A percentile compares a stretch with the other conserved stretches of the same genome.
phyloP scores from a whole-genome alignment of 352 stramenopile genomes.

The Blastocystis sp. region DNA sequence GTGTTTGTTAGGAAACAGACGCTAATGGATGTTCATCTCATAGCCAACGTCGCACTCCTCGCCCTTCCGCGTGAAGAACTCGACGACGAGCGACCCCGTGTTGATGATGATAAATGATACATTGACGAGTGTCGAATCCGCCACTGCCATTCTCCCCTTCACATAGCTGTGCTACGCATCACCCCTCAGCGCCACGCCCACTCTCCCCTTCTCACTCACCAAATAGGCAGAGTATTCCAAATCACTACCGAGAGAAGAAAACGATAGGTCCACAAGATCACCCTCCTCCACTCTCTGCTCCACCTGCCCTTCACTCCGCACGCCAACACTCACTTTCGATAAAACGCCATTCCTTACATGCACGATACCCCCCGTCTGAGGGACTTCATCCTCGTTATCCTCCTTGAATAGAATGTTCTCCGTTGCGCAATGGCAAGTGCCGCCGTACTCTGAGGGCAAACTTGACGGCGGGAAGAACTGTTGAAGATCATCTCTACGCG shows the following conservation, averaged over 20 bases:
- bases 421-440: not conserved
- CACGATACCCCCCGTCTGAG: not conserved
- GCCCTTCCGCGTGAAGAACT: not conserved
- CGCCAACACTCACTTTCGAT: not conserved
- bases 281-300: slow-evolving; percentile 12
- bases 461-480: not conserved
- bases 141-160: not conserved
- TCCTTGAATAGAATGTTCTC: slow-evolving; percentile 4
- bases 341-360: not conserved
- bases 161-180: not conserved
- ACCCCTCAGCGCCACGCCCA: not conserved
- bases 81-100: slow-evolving; percentile 1
- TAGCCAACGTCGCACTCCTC: slow-evolving; percentile 2
- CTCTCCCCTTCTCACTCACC: not conserved
- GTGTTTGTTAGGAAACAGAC: slow-evolving; percentile 16
- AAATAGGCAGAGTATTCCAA: not conserved
- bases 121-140: slow-evolving; percentile 7
- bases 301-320: not conserved
- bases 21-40: not conserved
- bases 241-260: slow-evolving; percentile 21
- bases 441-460: not conserved
- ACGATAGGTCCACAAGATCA: slow-evolving; percentile 1
- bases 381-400: not conserved
- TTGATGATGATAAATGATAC: slow-evolving; percentile 16
- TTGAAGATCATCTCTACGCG: slow-evolving; percentile 1